Base-by-base conservation (phyloP, 1,284 basidiomycete genomes). In the Gymnopus androsaceus region DNA sequence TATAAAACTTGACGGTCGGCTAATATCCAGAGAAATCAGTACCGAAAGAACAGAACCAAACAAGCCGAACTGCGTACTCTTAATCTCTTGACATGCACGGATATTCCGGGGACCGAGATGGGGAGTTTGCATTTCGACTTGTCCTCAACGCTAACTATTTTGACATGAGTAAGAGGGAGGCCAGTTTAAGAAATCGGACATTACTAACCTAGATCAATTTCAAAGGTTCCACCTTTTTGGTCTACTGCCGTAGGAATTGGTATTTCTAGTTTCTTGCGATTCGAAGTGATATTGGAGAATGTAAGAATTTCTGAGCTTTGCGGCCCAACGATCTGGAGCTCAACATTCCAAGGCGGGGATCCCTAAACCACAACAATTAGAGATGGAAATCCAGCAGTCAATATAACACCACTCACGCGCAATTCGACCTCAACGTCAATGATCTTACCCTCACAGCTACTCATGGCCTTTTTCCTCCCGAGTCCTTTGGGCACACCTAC, bases 1-100 rank as follows among this genome's bases (percentile, higher is more conserved):
- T 82, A 65, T 91, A 92, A 73, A 98, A 97, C 64, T 87, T 87
- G 19, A 82, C 94, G 1, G 90, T 95, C 2, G 96, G 94, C 85
- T 93, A 61, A 4, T 8, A 4, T 15, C 28, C 61, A 49, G 25
- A 57, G 33, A 37, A 27, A 47, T 49, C 25, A 51, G 46, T 27
- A 38, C n/a, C n/a, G n/a, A n/a, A n/a, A n/a, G 23, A 37, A 33
- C 6, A 44, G 51, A 17, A 38, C 27, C 59, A 51, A 59, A 30
- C 42, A 45, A 28, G 33, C 30, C 45, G n/a, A 51, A 30, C 25
- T 25, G 17, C 77, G 61, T 61, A 91, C 91, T 77, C 90, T 88
- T 14, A 89, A 79, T 55, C 93, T 79, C 63, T 90, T 84, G n/a
- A 98, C 92, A 62, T 94, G 92, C 52, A 97, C 89, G n/a, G 86